Conservation (phyloP, 2,329 filamentous ascomycete species). For the Curvularia lunata region DNA sequence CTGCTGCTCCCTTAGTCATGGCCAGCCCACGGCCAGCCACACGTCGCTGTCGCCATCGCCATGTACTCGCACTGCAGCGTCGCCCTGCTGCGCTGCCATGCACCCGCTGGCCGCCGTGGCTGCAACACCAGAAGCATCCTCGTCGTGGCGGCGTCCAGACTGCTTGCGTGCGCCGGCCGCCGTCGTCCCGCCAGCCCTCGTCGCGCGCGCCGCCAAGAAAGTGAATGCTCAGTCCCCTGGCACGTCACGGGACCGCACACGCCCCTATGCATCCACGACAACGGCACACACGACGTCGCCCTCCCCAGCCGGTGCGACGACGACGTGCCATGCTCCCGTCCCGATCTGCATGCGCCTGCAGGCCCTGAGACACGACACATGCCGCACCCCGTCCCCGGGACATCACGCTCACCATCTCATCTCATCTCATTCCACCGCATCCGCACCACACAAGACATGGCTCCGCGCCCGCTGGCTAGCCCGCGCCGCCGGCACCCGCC, state of each 20-base stretch:
- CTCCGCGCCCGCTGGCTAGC: neutral
- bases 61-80: no score
- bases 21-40: neutral
- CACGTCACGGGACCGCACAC: constrained; percentile 13
- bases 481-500: no score
- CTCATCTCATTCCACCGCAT: neutral
- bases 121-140: neutral
- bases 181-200: no score
- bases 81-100: no score
- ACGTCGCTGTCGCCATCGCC: no score
- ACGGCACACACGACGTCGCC: neutral
- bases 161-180: neutral
- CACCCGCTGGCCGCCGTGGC: no score
- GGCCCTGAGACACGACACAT: constrained; percentile 35
- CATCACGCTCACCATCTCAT: neutral
- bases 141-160: neutral
- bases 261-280: neutral
- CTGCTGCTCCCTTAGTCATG: constrained; percentile 10
- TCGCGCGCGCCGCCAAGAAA: neutral
- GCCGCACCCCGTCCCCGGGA: neutral
- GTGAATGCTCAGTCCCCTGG: constrained; percentile 4
- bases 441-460: neutral
- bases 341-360: constrained; percentile 31
- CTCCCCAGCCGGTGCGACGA: no score
- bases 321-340: constrained; percentile 30